phyloP scores from a whole-genome alignment of 352 stramenopile genomes.

The Elongisporangium anandrum region DNA sequence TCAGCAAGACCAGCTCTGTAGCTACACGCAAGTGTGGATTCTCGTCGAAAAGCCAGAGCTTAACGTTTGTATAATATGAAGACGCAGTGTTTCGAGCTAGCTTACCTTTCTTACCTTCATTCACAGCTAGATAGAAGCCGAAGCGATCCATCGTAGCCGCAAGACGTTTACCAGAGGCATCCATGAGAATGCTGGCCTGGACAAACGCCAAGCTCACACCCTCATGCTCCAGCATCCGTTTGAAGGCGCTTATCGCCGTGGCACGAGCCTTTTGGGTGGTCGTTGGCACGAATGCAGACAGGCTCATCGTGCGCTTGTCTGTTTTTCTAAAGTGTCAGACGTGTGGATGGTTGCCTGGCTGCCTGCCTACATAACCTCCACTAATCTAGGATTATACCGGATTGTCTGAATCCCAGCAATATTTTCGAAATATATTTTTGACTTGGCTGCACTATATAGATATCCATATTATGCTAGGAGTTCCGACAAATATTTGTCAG shows the following conservation, averaged over 20 bases:
- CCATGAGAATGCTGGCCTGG: constrained; percentile 1
- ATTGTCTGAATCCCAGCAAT: constrained; percentile 4
- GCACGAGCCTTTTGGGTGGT: constrained; percentile 11
- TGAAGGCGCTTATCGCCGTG: constrained; percentile 4
- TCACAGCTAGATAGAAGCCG: constrained; percentile 8
- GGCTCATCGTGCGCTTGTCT: constrained; percentile 5
- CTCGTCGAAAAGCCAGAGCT: constrained; percentile 6
- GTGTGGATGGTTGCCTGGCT: no score
- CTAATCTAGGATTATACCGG: constrained; percentile 1
- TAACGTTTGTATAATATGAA: constrained; percentile 8
- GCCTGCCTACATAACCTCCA: no score
- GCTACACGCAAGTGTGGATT: constrained; percentile 3
- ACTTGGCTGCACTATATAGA: constrained; percentile 4
- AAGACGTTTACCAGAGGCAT: constrained; percentile 1
- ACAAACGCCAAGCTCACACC: constrained; percentile 3
- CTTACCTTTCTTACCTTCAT: constrained; percentile 13
- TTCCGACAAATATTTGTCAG: constrained; percentile 16
- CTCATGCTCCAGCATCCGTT: constrained; percentile 3
- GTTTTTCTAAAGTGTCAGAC: constrained; percentile 4
- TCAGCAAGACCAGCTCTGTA: constrained; percentile 8
- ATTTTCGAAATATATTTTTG: constrained; percentile 3
- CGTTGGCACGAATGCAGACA: constrained; percentile 5
- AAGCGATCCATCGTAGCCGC: constrained; percentile 6
- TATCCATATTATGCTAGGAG: constrained; percentile 8
- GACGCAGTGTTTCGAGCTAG: constrained; percentile 6